Evolutionary conservation across 2,329 filamentous ascomycete genomes (phyloP), one percentile per base, ranked within the genome.

Genomic region (Fusarium tjaetaba): DNA sequence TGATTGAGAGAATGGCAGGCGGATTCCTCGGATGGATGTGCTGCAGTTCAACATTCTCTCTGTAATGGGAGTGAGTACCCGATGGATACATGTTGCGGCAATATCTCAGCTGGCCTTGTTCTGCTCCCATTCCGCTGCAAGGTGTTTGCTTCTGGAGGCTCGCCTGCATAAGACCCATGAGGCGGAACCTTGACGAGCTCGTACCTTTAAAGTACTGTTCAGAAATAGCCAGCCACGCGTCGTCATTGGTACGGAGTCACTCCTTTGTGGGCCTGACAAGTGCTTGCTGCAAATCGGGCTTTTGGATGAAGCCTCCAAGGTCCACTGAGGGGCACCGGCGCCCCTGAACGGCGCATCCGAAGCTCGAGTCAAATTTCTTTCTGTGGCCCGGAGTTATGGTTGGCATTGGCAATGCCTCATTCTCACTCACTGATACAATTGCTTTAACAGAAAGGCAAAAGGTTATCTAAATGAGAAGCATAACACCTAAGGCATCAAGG

Each of bases 281-380:
- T 59, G 32, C 28, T 26, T 67, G 62, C 52, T 69, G 56, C 64
- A 65, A 71, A 69, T 70, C 72, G 65, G 68, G 60, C 58, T 70
- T 62, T 66, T 69, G 43, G 41, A 46, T 26, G 46, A 61, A 61
- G 63, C 48, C 48, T 69, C 65, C 41, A 49, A n/a, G 32, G 11
- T 30, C 56, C 72, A 68, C 70, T 67, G 43, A 56, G 55, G 51
- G 59, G 57, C 66, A 70, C 67, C 61, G 52, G 60, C 70, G 62
- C 76, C 76, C 76, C 76, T 78, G 76, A 78, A 69, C 76, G 75
- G 76, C 73, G 65, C 76, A 63, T 78, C 76, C 76, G 76, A 74
- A 64, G 57, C 55, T 69, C 62, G 67, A 71, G 67, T 66, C 68
- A 74, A 75, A 67, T 66, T 53, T 73, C 70, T 57, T 64, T 68